Base-by-base conservation (phyloP, 2,329 filamentous ascomycete species). In the Ascochyta clinopodiicola region DNA sequence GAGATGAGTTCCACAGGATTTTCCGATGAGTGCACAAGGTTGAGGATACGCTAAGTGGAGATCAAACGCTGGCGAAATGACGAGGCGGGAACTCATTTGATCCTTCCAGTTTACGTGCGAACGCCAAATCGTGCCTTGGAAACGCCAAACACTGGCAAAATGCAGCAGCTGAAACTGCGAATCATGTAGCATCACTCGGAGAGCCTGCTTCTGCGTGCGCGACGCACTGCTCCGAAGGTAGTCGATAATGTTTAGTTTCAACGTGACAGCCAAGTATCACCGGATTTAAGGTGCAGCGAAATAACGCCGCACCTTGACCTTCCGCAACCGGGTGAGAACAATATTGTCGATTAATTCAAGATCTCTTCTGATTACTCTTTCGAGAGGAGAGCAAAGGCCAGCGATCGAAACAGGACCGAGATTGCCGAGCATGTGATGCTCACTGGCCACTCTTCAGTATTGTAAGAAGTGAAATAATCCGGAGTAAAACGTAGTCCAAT, bases 21-120 rank as follows among this genome's bases (percentile, higher is more conserved):
- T 48, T 56, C 37, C 56, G 61, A 61, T 59, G 50, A 61, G 58
- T 35, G 44, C 34, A 32, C 38, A 52, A 51, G 57, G 46, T 60
- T 22, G 38, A 48, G 53, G 46, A 58, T 42, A 46, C 64, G 57
- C 67, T 68, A 66, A 59, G 52, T 50, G 68, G 39, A 63, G 63
- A 72, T 72, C 69, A 73, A 71, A 73, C 70, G 55, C 51, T 61
- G 56, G 54, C 62, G 70, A 71, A 56, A 72, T 74, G 64, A 71
- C 39, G 40, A 56, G 55, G 57, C 60, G 61, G 51, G 42, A 62
- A 62, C 48, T 51, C 39, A 52, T 42, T 44, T 49, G 44, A 52
- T 52, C 54, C 48, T 52, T 45, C 44, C 42, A 46, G 37, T 12
- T 51, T 51, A 37, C 46, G 36, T 40, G 22, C 29, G 40, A 50